phyloP scores from a whole-genome alignment of 164 flowering plant genomes.

The Amborella trichopoda region DNA sequence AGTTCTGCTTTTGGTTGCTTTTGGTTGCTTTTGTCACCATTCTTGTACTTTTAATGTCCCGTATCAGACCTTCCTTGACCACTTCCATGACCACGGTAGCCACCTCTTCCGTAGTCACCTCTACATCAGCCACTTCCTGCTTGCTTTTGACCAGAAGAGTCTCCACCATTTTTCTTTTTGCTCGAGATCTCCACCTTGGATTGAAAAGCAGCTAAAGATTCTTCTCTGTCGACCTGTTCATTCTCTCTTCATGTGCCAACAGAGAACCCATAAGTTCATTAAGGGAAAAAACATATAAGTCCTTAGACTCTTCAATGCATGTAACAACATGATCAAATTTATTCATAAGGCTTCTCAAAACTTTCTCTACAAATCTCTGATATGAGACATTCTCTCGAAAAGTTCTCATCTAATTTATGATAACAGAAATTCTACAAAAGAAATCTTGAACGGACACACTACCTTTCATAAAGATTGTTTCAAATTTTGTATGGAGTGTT shows the following conservation, averaged over 20 bases:
- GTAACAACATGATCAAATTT: constrained; percentile 1
- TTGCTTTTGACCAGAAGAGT: neutral
- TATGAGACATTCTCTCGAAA: neutral
- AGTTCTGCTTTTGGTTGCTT: neutral
- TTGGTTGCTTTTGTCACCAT: neutral
- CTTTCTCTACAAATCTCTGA: neutral
- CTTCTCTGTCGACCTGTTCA: neutral
- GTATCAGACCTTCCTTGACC: neutral
- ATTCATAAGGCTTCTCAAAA: neutral
- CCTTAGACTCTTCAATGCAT: neutral
- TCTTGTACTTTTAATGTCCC: neutral
- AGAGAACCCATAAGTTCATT: neutral
- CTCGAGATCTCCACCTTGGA: neutral
- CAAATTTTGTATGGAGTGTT: constrained; percentile 4
- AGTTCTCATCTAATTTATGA: neutral
- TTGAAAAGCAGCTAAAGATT: neutral
- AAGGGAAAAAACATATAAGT: neutral
- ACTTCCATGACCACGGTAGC: too few species aligned
- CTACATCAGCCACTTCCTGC: neutral
- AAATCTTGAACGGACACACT: neutral
- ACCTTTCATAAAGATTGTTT: constrained; percentile 1
- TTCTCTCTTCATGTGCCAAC: neutral
- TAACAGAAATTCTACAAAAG: neutral
- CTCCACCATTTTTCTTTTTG: neutral
- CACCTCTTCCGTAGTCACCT: neutral